Percentiles rank a stretch among this genome's conserved stretches.
phyloP scores from a whole-genome alignment of 2,329 filamentous ascomycete species.

The Cladosporium sp. region DNA sequence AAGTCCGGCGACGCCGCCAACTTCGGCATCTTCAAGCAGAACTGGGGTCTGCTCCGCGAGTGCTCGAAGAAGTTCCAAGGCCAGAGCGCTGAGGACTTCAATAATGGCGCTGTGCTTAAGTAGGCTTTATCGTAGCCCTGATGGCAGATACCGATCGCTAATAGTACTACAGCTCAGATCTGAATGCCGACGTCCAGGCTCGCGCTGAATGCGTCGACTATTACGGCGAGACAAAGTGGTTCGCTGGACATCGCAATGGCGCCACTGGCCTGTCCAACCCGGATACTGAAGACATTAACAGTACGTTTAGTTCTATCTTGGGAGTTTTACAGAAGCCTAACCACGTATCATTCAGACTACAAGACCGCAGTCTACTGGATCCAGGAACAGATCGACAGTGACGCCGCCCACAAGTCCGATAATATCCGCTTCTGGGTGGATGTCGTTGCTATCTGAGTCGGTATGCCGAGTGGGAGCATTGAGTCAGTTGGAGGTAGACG shows the following conservation, averaged over 20 bases:
- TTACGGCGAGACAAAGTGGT: neutral
- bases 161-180: neutral
- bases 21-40: conserved; percentile 7
- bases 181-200: neutral
- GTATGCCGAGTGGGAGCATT: neutral
- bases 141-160: neutral
- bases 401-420: neutral
- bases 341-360: neutral
- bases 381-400: neutral
- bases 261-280: neutral
- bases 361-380: neutral
- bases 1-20: conserved; percentile 8
- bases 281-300: neutral
- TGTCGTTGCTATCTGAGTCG: neutral
- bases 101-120: neutral
- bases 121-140: neutral
- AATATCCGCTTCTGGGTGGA: neutral
- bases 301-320: neutral
- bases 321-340: neutral
- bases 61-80: neutral
- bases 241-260: neutral
- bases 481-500: too few species aligned
- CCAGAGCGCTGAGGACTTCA: neutral
- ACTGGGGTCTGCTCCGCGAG: neutral
- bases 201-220: neutral